Percentiles rank a stretch among this genome's conserved stretches.
Evolutionary conservation across 345 rosid genomes (phyloP).

Genomic region (Salix purpurea): DNA sequence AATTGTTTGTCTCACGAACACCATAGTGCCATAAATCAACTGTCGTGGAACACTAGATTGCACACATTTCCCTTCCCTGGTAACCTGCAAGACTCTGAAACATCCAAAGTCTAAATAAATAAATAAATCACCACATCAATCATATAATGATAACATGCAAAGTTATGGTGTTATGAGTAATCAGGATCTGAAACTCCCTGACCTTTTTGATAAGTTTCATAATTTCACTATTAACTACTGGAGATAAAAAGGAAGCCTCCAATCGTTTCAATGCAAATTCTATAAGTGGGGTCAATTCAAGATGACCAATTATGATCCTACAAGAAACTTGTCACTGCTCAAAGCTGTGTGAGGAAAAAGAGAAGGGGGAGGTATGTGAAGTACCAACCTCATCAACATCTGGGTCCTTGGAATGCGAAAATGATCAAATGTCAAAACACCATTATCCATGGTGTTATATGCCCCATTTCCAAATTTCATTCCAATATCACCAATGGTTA

Average conservation of each 20-base stretch:
- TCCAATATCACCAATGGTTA: slow-evolving; percentile 91
- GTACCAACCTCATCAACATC: slow-evolving; percentile 84
- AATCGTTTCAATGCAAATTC: not conserved
- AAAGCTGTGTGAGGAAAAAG: not conserved
- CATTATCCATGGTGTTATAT: slow-evolving; percentile 92
- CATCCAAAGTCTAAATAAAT: slow-evolving; percentile 19
- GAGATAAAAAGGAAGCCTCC: not conserved
- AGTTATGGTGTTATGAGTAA: not conserved
- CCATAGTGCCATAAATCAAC: slow-evolving; percentile 95
- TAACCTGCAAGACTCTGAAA: slow-evolving; percentile 79
- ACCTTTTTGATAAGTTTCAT: not conserved
- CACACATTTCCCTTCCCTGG: slow-evolving; percentile 77
- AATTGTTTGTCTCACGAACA: slow-evolving; percentile 76
- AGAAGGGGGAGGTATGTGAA: slow-evolving; percentile 4
- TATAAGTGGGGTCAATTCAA: not conserved
- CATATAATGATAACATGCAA: not conserved
- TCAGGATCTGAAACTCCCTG: not conserved
- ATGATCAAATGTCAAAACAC: slow-evolving; percentile 81
- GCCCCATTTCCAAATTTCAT: slow-evolving; percentile 91
- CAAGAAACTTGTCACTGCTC: not conserved
- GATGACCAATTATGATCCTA: not conserved
- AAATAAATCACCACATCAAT: too few species aligned
- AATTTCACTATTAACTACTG: not conserved
- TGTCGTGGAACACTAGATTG: slow-evolving; percentile 86
- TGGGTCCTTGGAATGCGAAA: slow-evolving; percentile 91